Evolutionary conservation across 192 early-diverging fungal genomes (phyloP).

Genomic region (Backusella westeae): DNA sequence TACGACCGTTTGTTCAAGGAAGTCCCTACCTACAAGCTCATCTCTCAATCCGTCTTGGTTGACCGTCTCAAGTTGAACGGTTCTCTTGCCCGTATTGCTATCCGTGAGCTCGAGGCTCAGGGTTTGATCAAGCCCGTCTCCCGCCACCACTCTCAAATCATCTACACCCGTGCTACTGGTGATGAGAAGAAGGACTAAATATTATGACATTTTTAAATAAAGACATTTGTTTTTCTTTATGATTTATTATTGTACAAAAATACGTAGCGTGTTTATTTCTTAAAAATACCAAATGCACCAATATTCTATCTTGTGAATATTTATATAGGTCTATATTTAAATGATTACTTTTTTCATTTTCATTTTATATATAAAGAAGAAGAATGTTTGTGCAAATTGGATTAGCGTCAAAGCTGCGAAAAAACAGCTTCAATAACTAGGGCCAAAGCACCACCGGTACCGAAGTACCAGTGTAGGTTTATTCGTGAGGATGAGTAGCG

Average conservation of each 20-base stretch:
- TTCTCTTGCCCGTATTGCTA: constrained; percentile 92
- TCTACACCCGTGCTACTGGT: constrained; percentile 61
- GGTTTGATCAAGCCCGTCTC: constrained; percentile 92
- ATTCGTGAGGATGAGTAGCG: constrained; percentile 15
- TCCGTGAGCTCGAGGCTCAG: constrained; percentile 88
- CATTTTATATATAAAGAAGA: background rate
- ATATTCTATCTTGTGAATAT: too few relatives aligned
- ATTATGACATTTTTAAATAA: background rate
- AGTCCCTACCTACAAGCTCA: constrained; percentile 99
- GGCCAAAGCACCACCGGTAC: constrained; percentile 6
- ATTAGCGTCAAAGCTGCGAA: constrained; percentile 12
- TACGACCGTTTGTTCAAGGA: constrained; percentile 99
- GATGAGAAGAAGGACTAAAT: constrained; percentile 31
- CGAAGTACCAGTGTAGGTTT: background rate
- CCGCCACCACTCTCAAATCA: constrained; percentile 88
- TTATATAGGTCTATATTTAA: too few relatives aligned
- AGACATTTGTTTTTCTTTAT: constrained; percentile 8
- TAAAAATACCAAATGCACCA: background rate
- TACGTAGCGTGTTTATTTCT: constrained; percentile 6
- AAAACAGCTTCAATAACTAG: constrained; percentile 10
- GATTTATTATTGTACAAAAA: background rate
- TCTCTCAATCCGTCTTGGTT: constrained; percentile 96
- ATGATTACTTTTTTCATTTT: background rate
- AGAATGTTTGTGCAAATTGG: constrained; percentile 14
- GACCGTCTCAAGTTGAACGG: constrained; percentile 99